phyloP scores from a whole-genome alignment of 129 eudicot genomes.

The Smallanthus sonchifolius region DNA sequence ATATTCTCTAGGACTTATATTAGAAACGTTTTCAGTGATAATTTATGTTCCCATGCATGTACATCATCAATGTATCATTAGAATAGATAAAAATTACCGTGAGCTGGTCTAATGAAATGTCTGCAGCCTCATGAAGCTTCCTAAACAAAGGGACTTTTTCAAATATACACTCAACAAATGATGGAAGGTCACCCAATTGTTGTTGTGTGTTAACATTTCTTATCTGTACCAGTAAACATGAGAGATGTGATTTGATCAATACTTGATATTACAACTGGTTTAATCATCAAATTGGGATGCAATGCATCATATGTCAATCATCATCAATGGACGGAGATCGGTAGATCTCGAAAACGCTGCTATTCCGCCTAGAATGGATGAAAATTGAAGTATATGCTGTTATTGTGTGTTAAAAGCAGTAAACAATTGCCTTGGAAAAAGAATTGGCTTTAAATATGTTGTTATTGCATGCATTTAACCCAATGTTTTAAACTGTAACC shows the following conservation, averaged over 20 bases:
- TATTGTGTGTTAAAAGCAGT: background rate
- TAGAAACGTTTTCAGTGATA: background rate
- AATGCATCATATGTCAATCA: background rate
- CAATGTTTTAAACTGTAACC: background rate
- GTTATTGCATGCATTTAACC: conserved; percentile 2
- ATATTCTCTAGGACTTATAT: background rate
- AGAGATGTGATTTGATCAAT: background rate
- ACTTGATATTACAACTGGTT: background rate
- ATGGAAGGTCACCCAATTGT: conserved; percentile 81
- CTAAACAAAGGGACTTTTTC: conserved; percentile 47
- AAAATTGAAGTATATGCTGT: background rate
- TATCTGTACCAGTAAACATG: conserved; percentile 46
- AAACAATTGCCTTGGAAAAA: background rate
- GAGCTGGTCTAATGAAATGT: conserved; percentile 63
- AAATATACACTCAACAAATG: conserved; percentile 55
- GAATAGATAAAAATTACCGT: conserved; percentile 41
- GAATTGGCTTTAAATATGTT: background rate
- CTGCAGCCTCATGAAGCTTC: conserved; percentile 50
- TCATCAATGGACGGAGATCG: background rate
- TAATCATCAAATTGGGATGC: background rate
- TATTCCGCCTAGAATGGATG: background rate
- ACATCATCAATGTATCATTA: background rate
- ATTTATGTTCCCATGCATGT: background rate
- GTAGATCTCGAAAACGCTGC: background rate
- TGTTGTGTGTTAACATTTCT: conserved; percentile 74